phyloP scores from a whole-genome alignment of 331 rosid species.

The Pyrus hybrid region DNA sequence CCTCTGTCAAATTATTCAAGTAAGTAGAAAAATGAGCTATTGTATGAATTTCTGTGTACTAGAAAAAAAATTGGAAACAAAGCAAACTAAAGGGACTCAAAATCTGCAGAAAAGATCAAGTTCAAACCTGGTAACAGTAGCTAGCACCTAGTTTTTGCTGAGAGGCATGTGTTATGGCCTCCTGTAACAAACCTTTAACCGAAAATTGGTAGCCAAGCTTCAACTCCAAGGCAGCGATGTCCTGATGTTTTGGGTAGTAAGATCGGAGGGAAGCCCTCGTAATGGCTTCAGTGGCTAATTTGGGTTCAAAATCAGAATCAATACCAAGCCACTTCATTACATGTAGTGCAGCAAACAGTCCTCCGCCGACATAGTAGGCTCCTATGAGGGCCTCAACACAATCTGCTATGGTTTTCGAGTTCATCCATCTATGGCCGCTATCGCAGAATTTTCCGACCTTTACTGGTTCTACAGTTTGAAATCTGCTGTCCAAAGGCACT shows the following conservation, averaged over 20 bases:
- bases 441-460: conserved; percentile 77
- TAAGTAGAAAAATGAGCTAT: not conserved
- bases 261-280: conserved; percentile 51
- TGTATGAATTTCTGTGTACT: too few species aligned
- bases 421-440: conserved; percentile 81
- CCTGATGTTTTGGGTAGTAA: conserved; percentile 45
- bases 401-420: conserved; percentile 81
- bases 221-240: conserved; percentile 48
- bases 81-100: not conserved
- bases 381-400: conserved; percentile 92
- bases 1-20: conserved; percentile 50
- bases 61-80: too few species aligned
- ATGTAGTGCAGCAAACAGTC: conserved; percentile 64
- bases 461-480: conserved; percentile 47
- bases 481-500: conserved; percentile 67
- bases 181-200: conserved; percentile 59
- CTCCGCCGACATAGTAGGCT: conserved; percentile 70
- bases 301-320: conserved; percentile 47
- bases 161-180: conserved; percentile 76
- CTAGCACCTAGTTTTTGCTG: conserved; percentile 46
- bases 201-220: conserved; percentile 63
- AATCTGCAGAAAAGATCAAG: not conserved
- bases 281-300: conserved; percentile 53
- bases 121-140: conserved; percentile 69
- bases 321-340: conserved; percentile 80